These are phyloP conservation scores for Asterionellopsis glacialis DNA, from an alignment of 108 stramenopile species.

Conservation along the genomic window DNA sequence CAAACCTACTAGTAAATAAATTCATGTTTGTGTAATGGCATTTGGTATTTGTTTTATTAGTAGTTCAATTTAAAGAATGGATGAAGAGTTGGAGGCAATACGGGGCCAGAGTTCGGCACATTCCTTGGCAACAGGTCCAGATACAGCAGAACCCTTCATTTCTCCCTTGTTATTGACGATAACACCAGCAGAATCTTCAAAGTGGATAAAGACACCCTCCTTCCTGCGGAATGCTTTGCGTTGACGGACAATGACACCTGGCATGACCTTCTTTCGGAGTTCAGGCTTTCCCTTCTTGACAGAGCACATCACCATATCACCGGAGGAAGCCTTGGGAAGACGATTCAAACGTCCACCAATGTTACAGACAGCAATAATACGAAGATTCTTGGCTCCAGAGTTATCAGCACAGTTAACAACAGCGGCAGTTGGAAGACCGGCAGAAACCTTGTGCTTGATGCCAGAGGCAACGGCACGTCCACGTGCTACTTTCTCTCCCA, in stretches of 20 bases:
- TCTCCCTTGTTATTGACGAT: constrained; percentile 99
- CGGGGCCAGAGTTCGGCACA: constrained; percentile 99
- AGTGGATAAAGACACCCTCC: constrained; percentile 99
- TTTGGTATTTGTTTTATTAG: no score
- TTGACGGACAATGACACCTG: constrained; percentile 96
- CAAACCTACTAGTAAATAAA: no score
- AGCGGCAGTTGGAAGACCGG: constrained; percentile 98
- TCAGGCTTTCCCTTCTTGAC: constrained; percentile 99
- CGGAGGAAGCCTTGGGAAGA: constrained; percentile 93
- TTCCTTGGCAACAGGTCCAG: constrained; percentile 99
- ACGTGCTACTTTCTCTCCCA: constrained; percentile 72
- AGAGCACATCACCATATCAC: constrained; percentile 99
- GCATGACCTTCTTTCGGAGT: constrained; percentile 99
- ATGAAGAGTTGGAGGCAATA: constrained; percentile 97
- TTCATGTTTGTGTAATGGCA: no score
- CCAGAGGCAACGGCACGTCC: constrained; percentile 89
- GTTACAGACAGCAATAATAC: constrained; percentile 98
- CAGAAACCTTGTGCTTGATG: constrained; percentile 98
- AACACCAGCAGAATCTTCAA: constrained; percentile 99
- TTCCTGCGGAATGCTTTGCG: constrained; percentile 99
- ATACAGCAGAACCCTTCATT: constrained; percentile 99
- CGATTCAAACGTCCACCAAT: constrained; percentile 97
- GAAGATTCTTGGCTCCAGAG: constrained; percentile 99
- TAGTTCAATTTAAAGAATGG: constrained; percentile 80
- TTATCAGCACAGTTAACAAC: constrained; percentile 99